Conservation (phyloP, 805 yeast genomes). For the Brettanomyces custersianus region DNA sequence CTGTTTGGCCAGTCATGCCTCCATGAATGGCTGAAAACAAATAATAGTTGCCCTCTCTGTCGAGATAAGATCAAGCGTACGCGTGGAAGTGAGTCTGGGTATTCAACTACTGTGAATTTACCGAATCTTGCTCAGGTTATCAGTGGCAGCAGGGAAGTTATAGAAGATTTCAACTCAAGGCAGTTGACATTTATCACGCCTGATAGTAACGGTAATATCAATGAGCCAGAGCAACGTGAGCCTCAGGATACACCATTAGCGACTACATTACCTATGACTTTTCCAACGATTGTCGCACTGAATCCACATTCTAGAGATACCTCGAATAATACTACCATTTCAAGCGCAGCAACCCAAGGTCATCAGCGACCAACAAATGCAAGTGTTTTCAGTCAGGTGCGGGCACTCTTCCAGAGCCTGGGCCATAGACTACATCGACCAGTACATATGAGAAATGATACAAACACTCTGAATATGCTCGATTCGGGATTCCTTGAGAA, state of each 20-base stretch:
- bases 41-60: conserved; percentile 82
- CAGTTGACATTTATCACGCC: conserved; percentile 24
- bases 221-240: neutral
- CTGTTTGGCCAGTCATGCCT: conserved; percentile 81
- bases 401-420: conserved; percentile 16
- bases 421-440: conserved; percentile 18
- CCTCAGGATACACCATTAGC: conserved; percentile 6
- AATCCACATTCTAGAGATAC: conserved; percentile 1
- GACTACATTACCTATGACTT: conserved; percentile 5
- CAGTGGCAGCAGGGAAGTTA: conserved; percentile 21
- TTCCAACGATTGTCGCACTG: conserved; percentile 3
- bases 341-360: neutral
- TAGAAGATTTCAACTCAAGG: conserved; percentile 23
- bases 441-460: conserved; percentile 8
- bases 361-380: conserved; percentile 6
- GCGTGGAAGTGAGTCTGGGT: conserved; percentile 13
- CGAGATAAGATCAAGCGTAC: conserved; percentile 41
- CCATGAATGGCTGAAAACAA: conserved; percentile 69
- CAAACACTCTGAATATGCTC: conserved; percentile 1
- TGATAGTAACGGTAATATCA: conserved; percentile 14
- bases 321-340: neutral
- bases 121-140: conserved; percentile 29
- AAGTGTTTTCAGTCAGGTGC: conserved; percentile 16
- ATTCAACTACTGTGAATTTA: conserved; percentile 25
- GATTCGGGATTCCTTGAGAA: conserved; percentile 8